Evolutionary conservation across 805 yeast genomes (phyloP), one percentile per base, ranked within the genome.

Genomic region (Metschnikowia bowlesiae): DNA sequence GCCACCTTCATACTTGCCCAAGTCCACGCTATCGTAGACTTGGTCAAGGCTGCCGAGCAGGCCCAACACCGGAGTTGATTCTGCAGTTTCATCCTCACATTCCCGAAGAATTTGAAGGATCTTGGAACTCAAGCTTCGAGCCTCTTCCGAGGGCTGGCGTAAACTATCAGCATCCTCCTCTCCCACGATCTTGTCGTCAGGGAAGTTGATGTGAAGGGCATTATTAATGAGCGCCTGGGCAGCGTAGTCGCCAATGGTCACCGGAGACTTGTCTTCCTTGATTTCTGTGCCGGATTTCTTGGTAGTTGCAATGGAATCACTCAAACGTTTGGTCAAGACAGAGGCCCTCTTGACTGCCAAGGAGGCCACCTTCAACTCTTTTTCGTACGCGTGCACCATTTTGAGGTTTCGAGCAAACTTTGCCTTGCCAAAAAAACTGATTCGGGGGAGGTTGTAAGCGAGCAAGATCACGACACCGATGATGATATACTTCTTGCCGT

Each of bases 211-310:
- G 61, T 80, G 76, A 51, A 94, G 80, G 2, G 97, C 91, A 51
- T 89, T 82, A 67, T 90, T 92, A 51, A 94, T 83, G 41, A 92
- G 81, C 0, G 97, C 96, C 63, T 94, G 99, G 0, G 97, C 91
- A 4, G 96, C 96, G 64, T 87, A 94, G 66, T 94, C 99, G 14
- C 98, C 99, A 49, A 88, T 75, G 1, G 99, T 94, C 13, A 94
- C 99, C 1, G 99, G 99, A 1, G 97, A 89, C 54, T 83, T 82
- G 66, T 92, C 99, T 38, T 80, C 78, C 65, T 94, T 94, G 53
- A 89, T 84, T 50, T 89, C 79, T 43, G 88, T 75, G 6, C 76
- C 76, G 26, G 87, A 54, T 70, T 75, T 52, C 68, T 67, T 54
- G 61, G 79, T 63, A 64, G 70, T 57, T 61, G 75, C 57, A 73